phyloP scores from a whole-genome alignment of 805 yeast species.

The Maudiozyma pseudohumilis region DNA sequence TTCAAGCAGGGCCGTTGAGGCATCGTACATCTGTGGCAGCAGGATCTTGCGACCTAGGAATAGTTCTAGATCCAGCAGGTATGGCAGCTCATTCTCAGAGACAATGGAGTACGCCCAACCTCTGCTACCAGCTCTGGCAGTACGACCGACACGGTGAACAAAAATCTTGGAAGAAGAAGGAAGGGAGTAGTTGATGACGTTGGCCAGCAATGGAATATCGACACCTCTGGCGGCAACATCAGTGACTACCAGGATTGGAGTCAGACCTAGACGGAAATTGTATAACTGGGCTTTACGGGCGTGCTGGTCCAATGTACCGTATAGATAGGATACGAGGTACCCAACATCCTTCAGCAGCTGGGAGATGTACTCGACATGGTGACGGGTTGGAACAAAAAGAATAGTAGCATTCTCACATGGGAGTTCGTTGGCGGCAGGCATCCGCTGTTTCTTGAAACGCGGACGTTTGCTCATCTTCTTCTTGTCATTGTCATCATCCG shows the following conservation, averaged over 20 bases:
- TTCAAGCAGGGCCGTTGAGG: conserved; percentile 44
- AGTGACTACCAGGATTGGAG: conserved; percentile 86
- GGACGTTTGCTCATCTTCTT: conserved; percentile 32
- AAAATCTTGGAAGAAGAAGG: conserved; percentile 91
- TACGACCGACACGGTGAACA: conserved; percentile 96
- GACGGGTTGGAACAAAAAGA: conserved; percentile 92
- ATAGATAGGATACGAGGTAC: conserved; percentile 78
- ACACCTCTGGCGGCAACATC: conserved; percentile 99
- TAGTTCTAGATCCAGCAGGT: conserved; percentile 78
- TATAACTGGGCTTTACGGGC: conserved; percentile 86
- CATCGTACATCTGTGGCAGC: conserved; percentile 58
- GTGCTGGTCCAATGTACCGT: conserved; percentile 89
- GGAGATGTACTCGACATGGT: conserved; percentile 89
- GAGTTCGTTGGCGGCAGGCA: conserved; percentile 72
- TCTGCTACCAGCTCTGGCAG: conserved; percentile 96
- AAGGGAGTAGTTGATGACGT: conserved; percentile 82
- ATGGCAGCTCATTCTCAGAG: conserved; percentile 78
- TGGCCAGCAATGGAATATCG: conserved; percentile 92
- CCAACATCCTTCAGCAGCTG: conserved; percentile 65
- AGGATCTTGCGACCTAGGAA: conserved; percentile 78
- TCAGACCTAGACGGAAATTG: conserved; percentile 74
- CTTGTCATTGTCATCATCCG: conserved; percentile 15
- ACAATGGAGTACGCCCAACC: conserved; percentile 97
- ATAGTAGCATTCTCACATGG: conserved; percentile 85
- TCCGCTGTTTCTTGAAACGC: conserved; percentile 43